Evolutionary conservation across 208 protist genomes (phyloP).

Genomic region (Naegleria lovaniensis): DNA sequence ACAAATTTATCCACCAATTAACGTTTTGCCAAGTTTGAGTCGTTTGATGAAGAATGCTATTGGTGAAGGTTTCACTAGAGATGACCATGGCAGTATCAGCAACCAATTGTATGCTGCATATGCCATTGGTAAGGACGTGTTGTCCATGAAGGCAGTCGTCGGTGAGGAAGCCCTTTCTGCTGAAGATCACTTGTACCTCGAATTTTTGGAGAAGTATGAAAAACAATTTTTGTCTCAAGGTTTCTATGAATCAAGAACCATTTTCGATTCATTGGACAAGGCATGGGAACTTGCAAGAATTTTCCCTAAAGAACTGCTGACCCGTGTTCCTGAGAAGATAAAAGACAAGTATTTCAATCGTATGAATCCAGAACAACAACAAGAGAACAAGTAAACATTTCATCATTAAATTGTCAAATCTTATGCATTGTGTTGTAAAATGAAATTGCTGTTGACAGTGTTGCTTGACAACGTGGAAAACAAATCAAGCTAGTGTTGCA

Average conservation of each 20-base stretch:
- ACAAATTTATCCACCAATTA: conserved; percentile 98
- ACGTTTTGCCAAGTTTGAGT: conserved; percentile 99
- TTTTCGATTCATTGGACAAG: conserved; percentile 97
- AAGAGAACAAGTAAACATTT: too few relatives aligned
- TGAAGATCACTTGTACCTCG: conserved; percentile 97
- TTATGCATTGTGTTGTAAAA: too few relatives aligned
- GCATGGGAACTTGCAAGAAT: conserved; percentile 96
- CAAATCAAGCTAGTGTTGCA: too few relatives aligned
- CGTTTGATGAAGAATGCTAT: conserved; percentile 99
- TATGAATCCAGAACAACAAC: too few relatives aligned
- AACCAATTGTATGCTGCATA: conserved; percentile 99
- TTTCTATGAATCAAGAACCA: conserved; percentile 61
- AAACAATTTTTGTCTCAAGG: conserved; percentile 95
- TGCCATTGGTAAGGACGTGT: conserved; percentile 98
- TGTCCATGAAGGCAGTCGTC: conserved; percentile 98
- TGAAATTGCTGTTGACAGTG: too few relatives aligned
- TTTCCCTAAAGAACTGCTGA: conserved; percentile 95
- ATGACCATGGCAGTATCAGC: conserved; percentile 97
- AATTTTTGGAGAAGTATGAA: conserved; percentile 99
- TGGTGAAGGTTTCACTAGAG: conserved; percentile 97
- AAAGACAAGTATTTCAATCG: conserved; percentile 86
- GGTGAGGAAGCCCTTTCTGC: conserved; percentile 97
- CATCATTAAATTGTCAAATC: too few relatives aligned
- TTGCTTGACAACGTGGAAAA: too few relatives aligned
- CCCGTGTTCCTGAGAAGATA: conserved; percentile 91